Base-by-base conservation (phyloP, 1,284 basidiomycete genomes). In the Phenoliferia sp. region DNA sequence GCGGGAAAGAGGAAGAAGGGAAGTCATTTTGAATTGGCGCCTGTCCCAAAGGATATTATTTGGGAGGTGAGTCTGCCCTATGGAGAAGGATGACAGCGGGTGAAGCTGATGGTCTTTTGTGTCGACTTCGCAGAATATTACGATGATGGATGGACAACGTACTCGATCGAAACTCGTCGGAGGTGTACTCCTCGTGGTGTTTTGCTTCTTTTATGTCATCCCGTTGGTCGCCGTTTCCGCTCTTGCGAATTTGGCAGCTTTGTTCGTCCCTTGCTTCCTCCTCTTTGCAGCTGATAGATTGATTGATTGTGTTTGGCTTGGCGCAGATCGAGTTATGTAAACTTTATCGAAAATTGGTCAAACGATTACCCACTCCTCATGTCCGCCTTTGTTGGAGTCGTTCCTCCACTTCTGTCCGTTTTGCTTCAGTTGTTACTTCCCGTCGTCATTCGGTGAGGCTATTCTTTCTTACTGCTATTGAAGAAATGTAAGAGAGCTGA, bases 371-470 rank as follows among this genome's bases (percentile, higher is more conserved):
- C 67, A 7, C 70, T 59, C 34, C 44, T 71, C 19, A 76, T 77
- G 61, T 75, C 76, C 9, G 75, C 75, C 9, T 73, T 77, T 39
- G 70, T 71, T 62, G 74, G 67, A 88, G 87, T 94, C 44, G 81
- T 95, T 19, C 94, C 94, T 3, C 90, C 94, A 0, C 82, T 88
- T 0, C 85, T 96, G 34, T 90, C 90, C n/a, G 88, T 89, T 9
- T 68, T 92, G n/a, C 94, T 96, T 73, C 89, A 90, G 48, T 92
- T 90, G 81, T 85, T 92, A 78, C 82, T 96, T 36, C 94, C 94
- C 7, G 85, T 90, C 74, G 81, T 93, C 77, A 94, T 97, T 85
- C 87, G 94, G 59, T 86, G 85, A 82, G 83, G 95, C 67, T 84
- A 83, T n/a, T 52, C 33, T 33, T 19, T 60, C 34, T 16, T n/a